These are phyloP conservation scores for Apophysomyces variabilis DNA, from an alignment of 371 early-diverging fungal species.

Conservation along the genomic window DNA sequence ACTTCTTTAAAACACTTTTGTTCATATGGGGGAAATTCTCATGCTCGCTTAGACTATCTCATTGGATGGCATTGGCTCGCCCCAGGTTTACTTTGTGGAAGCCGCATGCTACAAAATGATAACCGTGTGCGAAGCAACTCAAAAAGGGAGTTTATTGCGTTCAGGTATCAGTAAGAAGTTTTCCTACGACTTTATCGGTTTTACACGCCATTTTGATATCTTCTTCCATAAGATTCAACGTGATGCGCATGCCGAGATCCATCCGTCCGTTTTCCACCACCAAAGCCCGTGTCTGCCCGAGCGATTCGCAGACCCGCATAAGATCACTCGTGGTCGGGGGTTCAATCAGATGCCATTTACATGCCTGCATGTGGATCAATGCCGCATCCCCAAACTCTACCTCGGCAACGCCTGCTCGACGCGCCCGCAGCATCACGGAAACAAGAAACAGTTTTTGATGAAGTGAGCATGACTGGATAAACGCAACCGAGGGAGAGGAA, in stretches of 20 bases:
- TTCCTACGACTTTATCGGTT: conserved; percentile 62
- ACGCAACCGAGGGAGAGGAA: conserved; percentile 72
- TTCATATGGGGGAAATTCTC: no score
- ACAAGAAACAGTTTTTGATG: conserved; percentile 89
- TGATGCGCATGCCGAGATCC: conserved; percentile 72
- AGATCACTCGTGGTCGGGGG: conserved; percentile 68
- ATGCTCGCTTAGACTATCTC: no score
- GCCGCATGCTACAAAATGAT: no score
- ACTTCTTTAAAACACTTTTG: no score
- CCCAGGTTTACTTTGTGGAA: no score
- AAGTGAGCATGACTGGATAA: conserved; percentile 72
- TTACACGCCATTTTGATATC: conserved; percentile 81
- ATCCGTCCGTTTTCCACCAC: conserved; percentile 73
- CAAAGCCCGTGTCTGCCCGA: conserved; percentile 69
- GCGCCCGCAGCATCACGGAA: conserved; percentile 65
- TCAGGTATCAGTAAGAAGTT: conserved; percentile 35
- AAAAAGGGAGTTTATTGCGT: background rate
- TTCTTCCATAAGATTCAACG: conserved; percentile 71
- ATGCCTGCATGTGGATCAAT: conserved; percentile 58
- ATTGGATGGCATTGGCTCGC: no score
- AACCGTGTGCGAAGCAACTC: no score
- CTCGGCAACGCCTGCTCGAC: conserved; percentile 75
- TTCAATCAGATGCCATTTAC: conserved; percentile 66
- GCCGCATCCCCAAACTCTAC: conserved; percentile 75
- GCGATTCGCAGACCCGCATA: conserved; percentile 67